phyloP scores from a whole-genome alignment of 306 rosid genomes.

The Lablab purpureus region DNA sequence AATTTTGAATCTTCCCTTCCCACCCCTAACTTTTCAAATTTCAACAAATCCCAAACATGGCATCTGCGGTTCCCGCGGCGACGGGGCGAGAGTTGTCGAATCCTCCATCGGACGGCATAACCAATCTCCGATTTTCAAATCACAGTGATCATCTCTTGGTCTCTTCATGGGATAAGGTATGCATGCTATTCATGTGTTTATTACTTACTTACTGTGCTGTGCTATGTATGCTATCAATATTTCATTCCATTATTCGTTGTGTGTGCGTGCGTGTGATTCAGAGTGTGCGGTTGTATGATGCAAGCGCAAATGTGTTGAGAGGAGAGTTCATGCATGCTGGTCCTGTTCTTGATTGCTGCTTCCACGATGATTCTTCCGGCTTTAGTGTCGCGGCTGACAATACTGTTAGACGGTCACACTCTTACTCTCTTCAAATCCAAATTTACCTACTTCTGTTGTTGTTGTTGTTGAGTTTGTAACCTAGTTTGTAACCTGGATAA shows the following conservation, averaged over 20 bases:
- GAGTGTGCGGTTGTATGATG: slow-evolving; percentile 91
- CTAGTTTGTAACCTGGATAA: neutral
- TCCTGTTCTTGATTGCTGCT: slow-evolving; percentile 93
- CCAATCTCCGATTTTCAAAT: slow-evolving; percentile 92
- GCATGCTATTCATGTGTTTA: neutral
- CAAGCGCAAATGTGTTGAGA: slow-evolving; percentile 76
- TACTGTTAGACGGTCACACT: slow-evolving; percentile 68
- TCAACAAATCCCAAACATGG: neutral
- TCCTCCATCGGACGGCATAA: slow-evolving; percentile 92
- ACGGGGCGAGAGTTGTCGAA: slow-evolving; percentile 81
- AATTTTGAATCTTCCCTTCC: neutral
- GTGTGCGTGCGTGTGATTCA: neutral
- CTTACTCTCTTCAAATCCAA: neutral
- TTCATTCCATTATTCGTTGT: neutral
- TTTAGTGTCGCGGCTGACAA: slow-evolving; percentile 84
- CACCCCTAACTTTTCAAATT: neutral
- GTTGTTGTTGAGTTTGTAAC: neutral
- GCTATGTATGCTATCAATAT: neutral
- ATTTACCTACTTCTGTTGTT: neutral
- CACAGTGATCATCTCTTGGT: slow-evolving; percentile 89
- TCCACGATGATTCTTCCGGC: slow-evolving; percentile 94
- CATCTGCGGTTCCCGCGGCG: slow-evolving; percentile 49
- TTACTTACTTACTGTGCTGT: no score
- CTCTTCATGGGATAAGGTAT: slow-evolving; percentile 97
- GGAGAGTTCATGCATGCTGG: slow-evolving; percentile 88